phyloP scores from a whole-genome alignment of 176 grass and related monocot genomes.

The Urochloa ruziziensis region DNA sequence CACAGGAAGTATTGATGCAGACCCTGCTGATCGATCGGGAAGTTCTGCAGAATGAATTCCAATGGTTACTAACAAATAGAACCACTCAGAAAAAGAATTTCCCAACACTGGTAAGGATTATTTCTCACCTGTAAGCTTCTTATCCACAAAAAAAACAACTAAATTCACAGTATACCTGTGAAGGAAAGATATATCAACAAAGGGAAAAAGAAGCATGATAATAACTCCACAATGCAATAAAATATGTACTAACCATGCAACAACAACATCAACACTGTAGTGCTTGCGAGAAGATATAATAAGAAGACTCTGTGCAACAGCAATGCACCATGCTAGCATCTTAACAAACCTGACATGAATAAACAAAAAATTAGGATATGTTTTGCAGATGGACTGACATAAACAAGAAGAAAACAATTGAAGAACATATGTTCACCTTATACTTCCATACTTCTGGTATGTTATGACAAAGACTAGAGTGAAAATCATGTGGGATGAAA shows the following conservation, averaged over 20 bases:
- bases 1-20: slow-evolving; percentile 55
- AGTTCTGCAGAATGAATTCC: slow-evolving; percentile 53
- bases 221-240: background rate
- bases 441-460: slow-evolving; percentile 84
- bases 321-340: slow-evolving; percentile 62
- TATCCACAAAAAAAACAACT: slow-evolving; percentile 86
- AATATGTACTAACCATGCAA: slow-evolving; percentile 65
- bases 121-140: slow-evolving; percentile 64
- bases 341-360: slow-evolving; percentile 47
- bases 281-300: slow-evolving; percentile 90
- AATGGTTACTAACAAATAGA: background rate
- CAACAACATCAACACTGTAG: slow-evolving; percentile 86
- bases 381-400: background rate
- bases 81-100: background rate
- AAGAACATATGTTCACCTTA: slow-evolving; percentile 32
- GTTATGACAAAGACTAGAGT: slow-evolving; percentile 73
- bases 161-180: slow-evolving; percentile 92
- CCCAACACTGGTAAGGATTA: background rate
- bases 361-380: background rate
- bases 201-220: background rate
- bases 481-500: slow-evolving; percentile 97
- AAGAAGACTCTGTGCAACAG: slow-evolving; percentile 75
- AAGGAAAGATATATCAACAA: background rate
- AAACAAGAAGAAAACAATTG: background rate
- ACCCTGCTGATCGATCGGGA: slow-evolving; percentile 65